A percentile compares a stretch with the other conserved stretches of the same genome.
Evolutionary conservation across 148 eudicot species (phyloP).

Genomic region (Chenopodium album): DNA sequence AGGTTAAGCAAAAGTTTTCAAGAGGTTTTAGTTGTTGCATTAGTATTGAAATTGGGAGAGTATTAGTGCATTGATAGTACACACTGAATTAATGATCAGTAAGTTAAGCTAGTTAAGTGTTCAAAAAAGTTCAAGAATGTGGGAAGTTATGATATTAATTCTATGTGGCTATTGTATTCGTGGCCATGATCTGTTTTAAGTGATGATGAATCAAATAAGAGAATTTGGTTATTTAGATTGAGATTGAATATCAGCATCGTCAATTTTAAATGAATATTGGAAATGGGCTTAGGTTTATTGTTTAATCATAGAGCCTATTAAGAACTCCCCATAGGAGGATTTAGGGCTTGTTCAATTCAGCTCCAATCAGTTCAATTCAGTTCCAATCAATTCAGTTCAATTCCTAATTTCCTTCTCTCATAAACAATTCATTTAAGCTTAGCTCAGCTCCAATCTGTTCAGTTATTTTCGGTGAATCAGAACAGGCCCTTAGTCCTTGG

Average conservation of each 20-base stretch:
- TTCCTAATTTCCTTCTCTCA: too few species aligned
- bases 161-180: background rate
- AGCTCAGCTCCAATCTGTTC: too few species aligned
- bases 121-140: background rate
- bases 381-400: too few species aligned
- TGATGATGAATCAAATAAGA: too few species aligned
- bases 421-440: too few species aligned
- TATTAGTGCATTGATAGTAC: background rate
- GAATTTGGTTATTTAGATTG: background rate
- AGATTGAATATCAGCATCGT: background rate
- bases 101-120: background rate
- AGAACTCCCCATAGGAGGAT: background rate
- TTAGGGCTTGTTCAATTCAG: too few species aligned
- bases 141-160: background rate
- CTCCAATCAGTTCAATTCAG: too few species aligned
- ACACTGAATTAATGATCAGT: too few species aligned
- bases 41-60: background rate
- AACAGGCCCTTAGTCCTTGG: too few species aligned
- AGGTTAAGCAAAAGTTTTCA: background rate
- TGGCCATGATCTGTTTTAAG: background rate
- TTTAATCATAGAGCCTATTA: background rate
- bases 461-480: too few species aligned
- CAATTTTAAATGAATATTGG: background rate
- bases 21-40: background rate
- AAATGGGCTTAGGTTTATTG: background rate